A percentile compares a stretch with the other conserved stretches of the same genome.
phyloP scores from a whole-genome alignment of 176 grass and related monocot genomes.

The Hordeum marinum region DNA sequence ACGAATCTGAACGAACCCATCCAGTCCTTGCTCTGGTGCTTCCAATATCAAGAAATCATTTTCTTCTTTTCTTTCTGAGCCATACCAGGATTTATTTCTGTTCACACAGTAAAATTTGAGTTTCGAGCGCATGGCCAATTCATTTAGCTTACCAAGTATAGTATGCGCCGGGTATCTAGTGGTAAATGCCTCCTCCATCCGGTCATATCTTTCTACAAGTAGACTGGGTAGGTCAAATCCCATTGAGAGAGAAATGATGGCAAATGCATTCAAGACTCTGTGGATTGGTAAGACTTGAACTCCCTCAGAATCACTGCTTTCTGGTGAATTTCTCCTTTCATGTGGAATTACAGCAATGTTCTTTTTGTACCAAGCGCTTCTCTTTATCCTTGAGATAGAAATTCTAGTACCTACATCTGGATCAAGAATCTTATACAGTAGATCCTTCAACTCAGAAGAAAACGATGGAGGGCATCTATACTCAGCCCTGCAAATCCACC shows the following conservation, averaged over 20 bases:
- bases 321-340: too few relatives aligned
- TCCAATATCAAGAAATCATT: slow-evolving; percentile 33
- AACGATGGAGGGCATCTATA: slow-evolving; percentile 38
- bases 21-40: slow-evolving; percentile 36
- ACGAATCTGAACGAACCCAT: slow-evolving; percentile 30
- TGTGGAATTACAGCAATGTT: background rate
- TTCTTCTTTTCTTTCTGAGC: slow-evolving; percentile 41
- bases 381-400: slow-evolving; percentile 38
- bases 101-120: too few relatives aligned
- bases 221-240: slow-evolving; percentile 49
- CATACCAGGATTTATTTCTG: too few relatives aligned
- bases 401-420: slow-evolving; percentile 34
- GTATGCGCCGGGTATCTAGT: slow-evolving; percentile 14
- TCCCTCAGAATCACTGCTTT: background rate
- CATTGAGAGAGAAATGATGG: slow-evolving; percentile 50
- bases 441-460: slow-evolving; percentile 34
- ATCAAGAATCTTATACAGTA: slow-evolving; percentile 44
- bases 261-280: slow-evolving; percentile 45
- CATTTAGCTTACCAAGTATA: slow-evolving; percentile 44
- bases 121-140: slow-evolving; percentile 29
- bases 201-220: slow-evolving; percentile 22
- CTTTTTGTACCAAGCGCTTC: slow-evolving; percentile 36
- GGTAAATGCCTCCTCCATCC: slow-evolving; percentile 29
- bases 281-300: background rate
- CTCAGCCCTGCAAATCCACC: too few relatives aligned